Base-by-base conservation (phyloP, 257 asterid species). In the Ocimum tenuiflorum region DNA sequence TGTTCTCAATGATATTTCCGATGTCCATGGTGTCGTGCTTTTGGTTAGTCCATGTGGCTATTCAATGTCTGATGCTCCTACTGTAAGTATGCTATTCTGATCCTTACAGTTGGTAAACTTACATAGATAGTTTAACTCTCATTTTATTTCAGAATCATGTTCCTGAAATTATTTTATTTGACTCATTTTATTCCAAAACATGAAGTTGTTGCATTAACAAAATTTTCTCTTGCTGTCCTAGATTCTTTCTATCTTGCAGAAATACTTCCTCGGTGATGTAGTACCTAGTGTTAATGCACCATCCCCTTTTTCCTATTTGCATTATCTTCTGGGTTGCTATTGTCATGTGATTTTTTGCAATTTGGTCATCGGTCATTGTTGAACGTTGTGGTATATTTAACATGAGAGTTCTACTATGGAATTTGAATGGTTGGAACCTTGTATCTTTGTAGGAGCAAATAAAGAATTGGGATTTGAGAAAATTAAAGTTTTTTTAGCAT, bases 11-110 rank as follows among this genome's bases (percentile, higher is more conserved):
- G 83, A 86, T 75, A 72, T 80, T 54, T 92, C 97, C 65, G 96
- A 88, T 83, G 99, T 92, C 73, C 76, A 94, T 31, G 99, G 91
- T 77, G 95, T 86, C 60, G 79, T 84, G 71, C 89, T 92, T 70
- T 73, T 92, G 42, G 88, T 92, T 65, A 89, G 97, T 81, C 87
- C 95, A 45, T 89, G 96, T 79, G 97, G 99, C 80, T 92, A 86
- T 82, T 89, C 94, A 12, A 68, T 78, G 76, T 79, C 91, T 17
- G 97, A 89, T 77, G 90, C 94, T 72, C 97, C 99, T 33, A 82
- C 80, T 59, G 99, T 92, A 89, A 89, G 99, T 78, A 67, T 72
- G 48, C 46, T 68, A 68, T 48, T 46, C 57, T 35, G 57, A 54
- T 63, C 35, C 66, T 57, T 13, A 53, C 35, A n/a, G 62, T 67